phyloP scores from a whole-genome alignment of 225 moss, liverwort and hornwort species.

The Bryum argenteum region DNA sequence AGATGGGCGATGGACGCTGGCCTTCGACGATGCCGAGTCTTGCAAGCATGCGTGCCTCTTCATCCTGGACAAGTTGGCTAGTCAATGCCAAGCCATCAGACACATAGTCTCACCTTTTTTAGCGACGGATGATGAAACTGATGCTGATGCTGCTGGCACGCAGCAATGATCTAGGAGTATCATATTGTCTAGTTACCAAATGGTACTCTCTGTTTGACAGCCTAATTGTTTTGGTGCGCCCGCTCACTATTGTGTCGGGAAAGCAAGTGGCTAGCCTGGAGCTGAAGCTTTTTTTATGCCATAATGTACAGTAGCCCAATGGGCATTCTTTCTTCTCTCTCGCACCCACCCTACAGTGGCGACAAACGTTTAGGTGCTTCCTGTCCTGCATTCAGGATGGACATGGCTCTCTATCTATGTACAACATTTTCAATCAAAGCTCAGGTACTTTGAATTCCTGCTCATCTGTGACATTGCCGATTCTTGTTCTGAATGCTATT shows the following conservation, averaged over 20 bases:
- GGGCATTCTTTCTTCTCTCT: constrained; percentile 32
- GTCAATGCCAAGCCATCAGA: constrained; percentile 40
- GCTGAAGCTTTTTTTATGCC: constrained; percentile 39
- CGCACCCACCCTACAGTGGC: constrained; percentile 31
- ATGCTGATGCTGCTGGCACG: constrained; percentile 9
- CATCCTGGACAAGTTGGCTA: constrained; percentile 47
- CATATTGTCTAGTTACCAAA: constrained; percentile 46
- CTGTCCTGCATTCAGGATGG: constrained; percentile 43
- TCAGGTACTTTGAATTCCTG: constrained; percentile 26
- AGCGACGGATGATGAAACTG: constrained; percentile 6
- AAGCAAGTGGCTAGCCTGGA: constrained; percentile 50
- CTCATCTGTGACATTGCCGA: no score
- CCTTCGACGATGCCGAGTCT: constrained; percentile 76
- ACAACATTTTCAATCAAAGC: constrained; percentile 41
- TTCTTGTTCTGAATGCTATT: no score
- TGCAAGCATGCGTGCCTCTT: constrained; percentile 62
- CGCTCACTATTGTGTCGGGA: constrained; percentile 59
- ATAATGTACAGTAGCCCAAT: constrained; percentile 51
- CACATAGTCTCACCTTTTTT: constrained; percentile 50
- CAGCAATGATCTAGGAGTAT: constrained; percentile 27
- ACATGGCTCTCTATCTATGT: constrained; percentile 38
- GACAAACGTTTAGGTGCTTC: constrained; percentile 29
- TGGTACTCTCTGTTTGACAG: constrained; percentile 39
- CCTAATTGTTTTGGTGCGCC: constrained; percentile 46
- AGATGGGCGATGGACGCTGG: constrained; percentile 99